Conservation (phyloP, 1,284 basidiomycete species). For the Cutaneotrichosporon sp. region DNA sequence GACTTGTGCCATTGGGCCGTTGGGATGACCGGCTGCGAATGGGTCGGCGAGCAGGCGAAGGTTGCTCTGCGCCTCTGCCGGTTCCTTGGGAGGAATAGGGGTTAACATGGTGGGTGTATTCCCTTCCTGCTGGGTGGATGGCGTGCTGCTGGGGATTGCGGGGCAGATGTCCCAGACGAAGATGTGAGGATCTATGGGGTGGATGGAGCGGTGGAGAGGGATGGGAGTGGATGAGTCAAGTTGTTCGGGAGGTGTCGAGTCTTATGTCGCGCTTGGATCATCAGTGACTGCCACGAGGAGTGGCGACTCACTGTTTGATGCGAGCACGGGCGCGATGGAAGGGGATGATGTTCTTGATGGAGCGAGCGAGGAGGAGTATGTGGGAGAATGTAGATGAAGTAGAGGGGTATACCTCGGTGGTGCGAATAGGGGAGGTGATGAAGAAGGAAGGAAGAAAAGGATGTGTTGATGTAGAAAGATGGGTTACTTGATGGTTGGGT, state of each 20-base stretch:
- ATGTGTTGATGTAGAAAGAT: not conserved
- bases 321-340: not conserved
- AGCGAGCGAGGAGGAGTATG: not conserved
- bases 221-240: no score
- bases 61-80: not conserved
- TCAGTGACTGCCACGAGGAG: not conserved
- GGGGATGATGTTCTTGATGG: not conserved
- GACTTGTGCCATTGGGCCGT: not conserved
- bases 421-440: not conserved
- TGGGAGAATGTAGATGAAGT: not conserved
- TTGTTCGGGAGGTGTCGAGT: not conserved
- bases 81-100: no score
- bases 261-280: not conserved
- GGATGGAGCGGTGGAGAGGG: not conserved
- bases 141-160: not conserved
- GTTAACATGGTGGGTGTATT: not conserved
- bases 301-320: not conserved
- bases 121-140: not conserved
- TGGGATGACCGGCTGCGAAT: not conserved
- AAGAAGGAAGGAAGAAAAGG: not conserved
- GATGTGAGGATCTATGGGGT: not conserved
- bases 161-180: not conserved
- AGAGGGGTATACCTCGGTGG: conserved; percentile 2
- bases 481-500: not conserved
- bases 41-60: not conserved